A percentile compares a stretch with the other conserved stretches of the same genome.
Conservation (phyloP, 768 basidiomycete species). For the Termitomyces sp. region DNA sequence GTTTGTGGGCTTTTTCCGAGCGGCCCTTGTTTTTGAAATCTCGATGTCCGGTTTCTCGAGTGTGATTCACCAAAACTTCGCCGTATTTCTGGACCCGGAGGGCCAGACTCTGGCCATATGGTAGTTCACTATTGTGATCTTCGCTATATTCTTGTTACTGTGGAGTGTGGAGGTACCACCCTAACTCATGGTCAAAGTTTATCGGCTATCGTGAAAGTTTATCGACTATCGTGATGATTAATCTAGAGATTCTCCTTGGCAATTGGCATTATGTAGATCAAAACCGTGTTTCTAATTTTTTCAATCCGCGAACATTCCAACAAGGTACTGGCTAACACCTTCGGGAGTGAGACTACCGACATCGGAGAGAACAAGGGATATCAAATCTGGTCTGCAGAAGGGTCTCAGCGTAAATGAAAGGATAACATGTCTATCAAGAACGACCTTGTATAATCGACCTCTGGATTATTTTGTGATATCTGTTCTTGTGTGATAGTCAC, state of each 20-base stretch:
- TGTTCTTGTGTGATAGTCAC: constrained; percentile 75
- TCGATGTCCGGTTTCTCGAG: no score
- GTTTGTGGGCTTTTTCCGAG: no score
- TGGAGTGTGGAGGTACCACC: no score
- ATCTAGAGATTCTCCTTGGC: constrained; percentile 23
- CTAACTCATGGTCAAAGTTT: no score
- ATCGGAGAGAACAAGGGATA: constrained; percentile 92
- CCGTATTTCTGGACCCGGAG: no score
- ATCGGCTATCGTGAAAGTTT: constrained; percentile 18
- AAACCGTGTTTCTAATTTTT: constrained; percentile 10
- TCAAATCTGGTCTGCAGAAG: constrained; percentile 74
- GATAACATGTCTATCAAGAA: not conserved
- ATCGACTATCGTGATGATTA: constrained; percentile 35
- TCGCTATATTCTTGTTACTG: no score
- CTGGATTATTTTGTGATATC: constrained; percentile 79
- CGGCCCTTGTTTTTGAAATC: no score
- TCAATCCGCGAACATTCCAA: constrained; percentile 87
- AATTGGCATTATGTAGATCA: constrained; percentile 9
- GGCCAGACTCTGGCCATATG: no score
- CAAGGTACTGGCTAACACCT: constrained; percentile 92
- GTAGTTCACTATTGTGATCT: no score
- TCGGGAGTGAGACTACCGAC: constrained; percentile 91
- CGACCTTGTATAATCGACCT: constrained; percentile 92
- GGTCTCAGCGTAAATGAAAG: constrained; percentile 2
- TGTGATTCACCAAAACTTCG: no score